A percentile compares a stretch with the other conserved stretches of the same genome.
Evolutionary conservation across 2,329 filamentous ascomycete genomes (phyloP).

Genomic region (Penicillium psychrosexuale): DNA sequence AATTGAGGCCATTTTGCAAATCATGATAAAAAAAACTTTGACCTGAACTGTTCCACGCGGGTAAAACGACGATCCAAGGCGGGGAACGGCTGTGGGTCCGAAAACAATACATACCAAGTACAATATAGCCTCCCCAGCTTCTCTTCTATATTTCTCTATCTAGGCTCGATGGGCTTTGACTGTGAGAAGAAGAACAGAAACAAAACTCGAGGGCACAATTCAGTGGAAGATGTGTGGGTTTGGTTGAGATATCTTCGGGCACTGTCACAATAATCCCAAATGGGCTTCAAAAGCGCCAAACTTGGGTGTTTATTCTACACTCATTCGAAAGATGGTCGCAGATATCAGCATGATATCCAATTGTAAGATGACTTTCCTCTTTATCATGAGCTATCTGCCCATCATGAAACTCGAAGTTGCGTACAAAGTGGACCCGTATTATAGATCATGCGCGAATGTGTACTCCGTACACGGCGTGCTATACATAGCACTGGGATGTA

Average conservation of each 20-base stretch:
- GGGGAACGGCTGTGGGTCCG: neutral
- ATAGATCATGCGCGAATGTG: too few relatives aligned
- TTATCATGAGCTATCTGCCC: neutral
- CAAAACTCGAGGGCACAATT: too few relatives aligned
- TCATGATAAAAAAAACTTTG: neutral
- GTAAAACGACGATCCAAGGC: neutral
- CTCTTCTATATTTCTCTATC: neutral
- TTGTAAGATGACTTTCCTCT: neutral
- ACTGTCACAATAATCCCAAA: neutral
- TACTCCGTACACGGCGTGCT: neutral
- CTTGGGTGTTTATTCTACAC: neutral
- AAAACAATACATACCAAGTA: neutral
- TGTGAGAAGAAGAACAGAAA: neutral
- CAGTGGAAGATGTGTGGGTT: neutral
- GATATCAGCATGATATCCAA: neutral
- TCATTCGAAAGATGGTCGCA: neutral
- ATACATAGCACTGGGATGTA: neutral
- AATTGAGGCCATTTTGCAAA: conserved; percentile 6
- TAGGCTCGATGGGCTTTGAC: neutral
- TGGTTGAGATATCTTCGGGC: neutral
- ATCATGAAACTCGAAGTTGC: neutral
- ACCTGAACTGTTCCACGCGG: neutral
- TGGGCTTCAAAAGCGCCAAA: neutral
- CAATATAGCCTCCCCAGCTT: neutral
- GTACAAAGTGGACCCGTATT: neutral